These are phyloP conservation scores for Backusella parvicylindrica DNA, from an alignment of 192 early-diverging fungal genomes.

Conservation along the genomic window DNA sequence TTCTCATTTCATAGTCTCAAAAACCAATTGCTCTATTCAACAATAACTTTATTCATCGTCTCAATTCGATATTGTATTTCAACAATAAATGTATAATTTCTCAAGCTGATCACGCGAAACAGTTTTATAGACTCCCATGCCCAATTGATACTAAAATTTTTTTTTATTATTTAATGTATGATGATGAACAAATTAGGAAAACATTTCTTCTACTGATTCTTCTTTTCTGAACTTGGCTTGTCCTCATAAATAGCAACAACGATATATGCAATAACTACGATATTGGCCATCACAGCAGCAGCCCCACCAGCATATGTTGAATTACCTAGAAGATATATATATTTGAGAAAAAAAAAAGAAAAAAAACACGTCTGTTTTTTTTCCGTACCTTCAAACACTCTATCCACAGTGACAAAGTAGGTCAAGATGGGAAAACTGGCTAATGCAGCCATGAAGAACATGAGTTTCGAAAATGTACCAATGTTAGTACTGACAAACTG, in stretches of 20 bases:
- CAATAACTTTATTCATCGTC: too few species aligned
- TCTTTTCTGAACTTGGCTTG: not conserved
- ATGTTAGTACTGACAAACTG: not conserved
- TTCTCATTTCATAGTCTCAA: too few species aligned
- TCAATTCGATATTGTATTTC: too few species aligned
- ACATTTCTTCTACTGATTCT: not conserved
- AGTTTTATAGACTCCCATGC: not conserved
- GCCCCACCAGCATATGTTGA: slow-evolving; percentile 48
- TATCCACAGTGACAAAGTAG: slow-evolving; percentile 36
- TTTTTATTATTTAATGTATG: not conserved
- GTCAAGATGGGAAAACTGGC: slow-evolving; percentile 37
- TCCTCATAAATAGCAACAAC: slow-evolving; percentile 43
- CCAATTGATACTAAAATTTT: not conserved
- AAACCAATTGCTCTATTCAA: too few species aligned
- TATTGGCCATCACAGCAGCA: slow-evolving; percentile 48
- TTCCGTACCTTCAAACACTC: slow-evolving; percentile 38
- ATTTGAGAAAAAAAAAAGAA: not conserved
- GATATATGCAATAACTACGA: slow-evolving; percentile 45
- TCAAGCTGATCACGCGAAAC: not conserved
- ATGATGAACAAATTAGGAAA: not conserved
- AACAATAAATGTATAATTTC: too few species aligned
- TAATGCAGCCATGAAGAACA: slow-evolving; percentile 43
- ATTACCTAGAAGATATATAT: slow-evolving; percentile 41
- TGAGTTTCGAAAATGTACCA: slow-evolving; percentile 23
- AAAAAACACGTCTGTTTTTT: not conserved